Conservation (phyloP, 169 alveolate species). For the Perkinsus chesapeaki region DNA sequence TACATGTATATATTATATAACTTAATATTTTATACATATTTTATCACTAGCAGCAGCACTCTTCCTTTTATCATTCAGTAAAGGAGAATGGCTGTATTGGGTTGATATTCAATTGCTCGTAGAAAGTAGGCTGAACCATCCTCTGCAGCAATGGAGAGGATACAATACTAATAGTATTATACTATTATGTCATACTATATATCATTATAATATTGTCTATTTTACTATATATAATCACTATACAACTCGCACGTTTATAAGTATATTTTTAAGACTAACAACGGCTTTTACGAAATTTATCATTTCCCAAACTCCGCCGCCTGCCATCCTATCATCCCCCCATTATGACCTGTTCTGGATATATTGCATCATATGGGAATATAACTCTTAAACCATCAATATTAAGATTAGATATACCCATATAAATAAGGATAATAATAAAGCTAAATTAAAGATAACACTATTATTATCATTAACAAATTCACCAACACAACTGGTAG, state of each 20-base stretch:
- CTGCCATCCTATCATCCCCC: neutral
- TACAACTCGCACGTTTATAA: neutral
- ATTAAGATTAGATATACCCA: neutral
- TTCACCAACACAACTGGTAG: too few species aligned
- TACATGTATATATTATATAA: neutral
- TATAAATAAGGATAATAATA: neutral
- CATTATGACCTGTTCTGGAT: constrained; percentile 78
- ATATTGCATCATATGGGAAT: constrained; percentile 87
- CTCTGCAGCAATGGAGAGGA: too few species aligned
- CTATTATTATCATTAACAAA: neutral
- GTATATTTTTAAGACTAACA: neutral
- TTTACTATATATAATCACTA: constrained; percentile 22
- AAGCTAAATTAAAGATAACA: neutral
- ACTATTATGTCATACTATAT: neutral
- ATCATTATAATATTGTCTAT: neutral
- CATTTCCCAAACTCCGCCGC: too few species aligned
- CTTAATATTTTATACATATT: neutral
- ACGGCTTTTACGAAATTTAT: too few species aligned
- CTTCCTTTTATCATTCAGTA: neutral
- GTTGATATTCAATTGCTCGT: neutral
- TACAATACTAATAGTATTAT: neutral
- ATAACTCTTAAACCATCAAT: constrained; percentile 79
- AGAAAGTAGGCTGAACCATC: neutral
- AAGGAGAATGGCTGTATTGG: neutral
- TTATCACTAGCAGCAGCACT: neutral